Evolutionary conservation across 345 rosid genomes (phyloP), one percentile per base, ranked within the genome.

Genomic region (Camelina hispida): DNA sequence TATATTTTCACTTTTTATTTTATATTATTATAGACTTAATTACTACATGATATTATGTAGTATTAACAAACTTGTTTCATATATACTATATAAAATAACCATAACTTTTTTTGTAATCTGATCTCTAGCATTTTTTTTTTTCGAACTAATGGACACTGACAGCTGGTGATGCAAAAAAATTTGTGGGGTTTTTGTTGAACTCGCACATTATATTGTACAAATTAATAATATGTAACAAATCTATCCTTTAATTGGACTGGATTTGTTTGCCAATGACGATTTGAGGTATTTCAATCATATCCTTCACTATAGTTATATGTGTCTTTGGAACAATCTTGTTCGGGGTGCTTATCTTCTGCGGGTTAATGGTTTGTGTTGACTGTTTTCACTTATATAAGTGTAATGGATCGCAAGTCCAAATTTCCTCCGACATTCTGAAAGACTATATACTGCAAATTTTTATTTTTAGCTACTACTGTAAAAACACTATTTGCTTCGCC

Each of bases 241-340:
- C 20, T 9, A 32, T 16, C 18, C 37, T 16, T 46, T 28, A 22
- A 30, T 42, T 63, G 3, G 23, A 42, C 37, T 32, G 2, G 4
- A 25, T 43, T 59, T 54, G 18, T 46, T 64, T 43, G 54, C 35
- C 77, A 14, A 32, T 46, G 34, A 72, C 42, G 7, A 16, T 53
- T 73, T 43, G 32, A 22, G 16, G 25, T 42, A 52, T 14, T 17
- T 52, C 38, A 25, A 1, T 14, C 53, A 5, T 51, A 13, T 72
- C 22, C 16, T 48, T 0, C 11, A 7, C 22, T 43, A 32, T 32
- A 32, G 47, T 43, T 43, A 43, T 13, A 13, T 20, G 22, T 20
- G 47, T 43, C 6, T 57, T 46, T 59, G 32, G 47, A 58, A 38
- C 20, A 30, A 25, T 59, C 60, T 46, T 50, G 40, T 37, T 34